Percentiles rank a stretch among this genome's conserved stretches.
Evolutionary conservation across 331 rosid genomes (phyloP).

Genomic region (Malus hybrid): DNA sequence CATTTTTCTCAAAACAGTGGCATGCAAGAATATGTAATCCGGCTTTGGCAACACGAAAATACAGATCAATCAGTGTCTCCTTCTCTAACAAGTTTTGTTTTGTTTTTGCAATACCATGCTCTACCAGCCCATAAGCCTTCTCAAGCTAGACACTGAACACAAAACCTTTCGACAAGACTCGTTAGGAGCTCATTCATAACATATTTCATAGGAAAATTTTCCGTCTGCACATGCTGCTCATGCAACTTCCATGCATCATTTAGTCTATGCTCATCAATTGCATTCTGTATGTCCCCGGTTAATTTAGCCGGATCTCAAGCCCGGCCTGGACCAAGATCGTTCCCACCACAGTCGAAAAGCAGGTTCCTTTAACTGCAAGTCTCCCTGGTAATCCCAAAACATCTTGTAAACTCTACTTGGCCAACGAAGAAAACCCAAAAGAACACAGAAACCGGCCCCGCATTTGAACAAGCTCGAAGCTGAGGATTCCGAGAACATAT

Average conservation of each 20-base stretch:
- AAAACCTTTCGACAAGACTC: constrained; percentile 48
- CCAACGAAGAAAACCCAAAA: constrained; percentile 14
- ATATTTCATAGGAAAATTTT: constrained; percentile 67
- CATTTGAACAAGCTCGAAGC: neutral
- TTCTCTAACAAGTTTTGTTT: constrained; percentile 61
- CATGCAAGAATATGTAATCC: constrained; percentile 53
- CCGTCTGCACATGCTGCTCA: neutral
- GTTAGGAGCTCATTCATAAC: constrained; percentile 45
- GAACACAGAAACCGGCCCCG: neutral
- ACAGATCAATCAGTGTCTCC: constrained; percentile 58
- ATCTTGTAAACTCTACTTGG: constrained; percentile 6
- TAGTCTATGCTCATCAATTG: constrained; percentile 37
- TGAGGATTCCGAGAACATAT: neutral
- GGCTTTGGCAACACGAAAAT: constrained; percentile 61
- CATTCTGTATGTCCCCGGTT: constrained; percentile 39
- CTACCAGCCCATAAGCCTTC: constrained; percentile 63
- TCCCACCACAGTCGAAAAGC: neutral
- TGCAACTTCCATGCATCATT: constrained; percentile 7
- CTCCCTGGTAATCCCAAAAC: neutral
- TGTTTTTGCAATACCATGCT: constrained; percentile 44
- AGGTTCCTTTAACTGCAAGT: neutral
- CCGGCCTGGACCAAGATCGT: constrained; percentile 28
- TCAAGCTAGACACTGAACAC: constrained; percentile 34
- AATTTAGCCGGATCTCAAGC: constrained; percentile 57
- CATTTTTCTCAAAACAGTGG: constrained; percentile 61